Base-by-base conservation (phyloP, 2,329 filamentous ascomycete genomes). In the Fusarium nematophilum region DNA sequence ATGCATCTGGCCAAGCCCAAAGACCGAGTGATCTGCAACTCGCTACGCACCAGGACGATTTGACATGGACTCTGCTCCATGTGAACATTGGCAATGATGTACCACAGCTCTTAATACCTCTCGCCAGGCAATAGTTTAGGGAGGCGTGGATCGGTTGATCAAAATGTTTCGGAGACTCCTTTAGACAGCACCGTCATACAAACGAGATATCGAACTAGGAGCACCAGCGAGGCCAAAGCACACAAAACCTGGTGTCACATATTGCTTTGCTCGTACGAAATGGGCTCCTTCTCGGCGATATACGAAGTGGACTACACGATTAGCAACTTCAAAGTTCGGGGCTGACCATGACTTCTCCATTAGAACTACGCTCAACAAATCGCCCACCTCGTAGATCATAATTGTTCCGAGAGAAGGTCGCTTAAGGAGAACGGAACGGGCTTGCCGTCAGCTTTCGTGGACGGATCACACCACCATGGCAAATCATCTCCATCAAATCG, bases 321-420 rank as follows among this genome's bases (percentile, higher is more conserved):
- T 14, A 44, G 15, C 15, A 29, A 44, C 18, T 18, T 27, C n/a
- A 27, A 23, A 25, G 26, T 40, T 17, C 36, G 31, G 14, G 36
- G 50, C 56, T 38, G 30, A 21, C 6, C 42, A 36, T 17, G 23
- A 31, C 26, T 31, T 31, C 7, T 37, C 14, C 14, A 42, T 25
- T n/a, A 10, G 18, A 57, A 39, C 44, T 42, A 4, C 36, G 26
- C 30, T 52, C 15, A 31, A 46, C 44, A 21, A 43, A 25, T 36
- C 13, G 29, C 21, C 39, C 29, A 18, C 15, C 18, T 40, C 39
- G 26, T 42, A 18, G 27, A 42, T 5, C 26, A 26, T 14, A 25
- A 33, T 36, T 36, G 25, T 27, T 13, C 9, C 23, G 17, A 25
- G 14, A 31, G 15, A 14, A 31, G 47, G 27, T n/a, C 17, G 31